Evolutionary conservation across 768 basidiomycete species (phyloP), one percentile per base, ranked within the genome.

Genomic region (Suillus tomentosus): DNA sequence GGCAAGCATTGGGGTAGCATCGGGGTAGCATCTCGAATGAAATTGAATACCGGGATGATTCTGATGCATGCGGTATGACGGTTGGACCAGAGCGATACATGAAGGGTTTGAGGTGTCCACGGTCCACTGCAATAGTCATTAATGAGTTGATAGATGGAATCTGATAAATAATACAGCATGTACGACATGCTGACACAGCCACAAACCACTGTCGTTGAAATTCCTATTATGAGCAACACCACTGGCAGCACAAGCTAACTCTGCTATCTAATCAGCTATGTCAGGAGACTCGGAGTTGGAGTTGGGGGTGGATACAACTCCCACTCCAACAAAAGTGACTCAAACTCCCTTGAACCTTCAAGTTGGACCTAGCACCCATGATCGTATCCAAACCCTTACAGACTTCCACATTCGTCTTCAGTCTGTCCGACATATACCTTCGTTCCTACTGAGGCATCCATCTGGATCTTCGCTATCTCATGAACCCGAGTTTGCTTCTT

Each of bases 381-480:
- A 72, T 5, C 81, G 81, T 67, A 80, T 87, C 27, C 77, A 83
- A 62, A 72, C 79, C 1, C 76, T 87, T 17, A 77, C 80, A 10
- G 81, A 84, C 40, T 70, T 86, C 22, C 79, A 82, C 51, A 75
- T 66, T 56, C 79, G 81, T 6, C 64, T 87, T 10, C 79, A 82
- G 39, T 63, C 75, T 0, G 65, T 86, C 8, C 81, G 85, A 13
- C 79, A 80, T 54, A 76, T 83, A 11, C 85, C 86, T 4, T 69
- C 79, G 1, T 63, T 74, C 34, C 77, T 87, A 2, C 77, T 86
- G 39, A 78, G 76, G 57, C 75, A 80, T 1, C 77, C 82, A 0
- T 66, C 71, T 6, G 22, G 64, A 15, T 75, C 74, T 2, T 37
- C 68, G 6, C 54, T 68, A 55, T 74, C 36, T 63, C 72, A 9